Base-by-base conservation (phyloP, 1,139 yeast genomes). In the Candida anutae region DNA sequence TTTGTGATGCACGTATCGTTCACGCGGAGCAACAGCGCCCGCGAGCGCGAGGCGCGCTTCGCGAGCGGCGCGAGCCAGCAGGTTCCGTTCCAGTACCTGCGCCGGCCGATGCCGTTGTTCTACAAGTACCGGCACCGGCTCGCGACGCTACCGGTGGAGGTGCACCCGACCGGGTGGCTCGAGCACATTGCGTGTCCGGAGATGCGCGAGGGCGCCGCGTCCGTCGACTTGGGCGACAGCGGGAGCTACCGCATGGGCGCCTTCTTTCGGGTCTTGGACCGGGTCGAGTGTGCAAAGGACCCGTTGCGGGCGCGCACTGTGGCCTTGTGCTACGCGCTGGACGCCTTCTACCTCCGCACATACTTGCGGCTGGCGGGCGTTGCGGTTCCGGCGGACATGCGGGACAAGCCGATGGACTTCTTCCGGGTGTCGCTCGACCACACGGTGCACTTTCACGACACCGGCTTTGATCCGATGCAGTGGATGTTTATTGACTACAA, bases 401-500 rank as follows among this genome's bases (percentile, higher is more conserved):
- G 5, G 5, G 16, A 22, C 2, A 28, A 24, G 15, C 29, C 33
- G 18, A 28, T 36, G 10, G 32, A 37, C 24, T 62, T 55, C 39
- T 58, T 55, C 45, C 48, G 66, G 28, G 69, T 64, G 2, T 56
- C 63, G 28, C 51, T 64, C 41, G 69, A 63, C 39, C 69, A 63
- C 35, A 33, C 58, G n/a, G 42, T 62, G 14, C 58, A 48, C 36
- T 55, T 52, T 43, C 69, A 63, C 34, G 65, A 58, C 30, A 35
- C 33, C 3, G 49, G 57, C 29, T 59, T 47, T 26, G 61, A 61
- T 38, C 53, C 66, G 3, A 55, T 59, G 18, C 46, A 51, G 15
- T 63, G 69, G 67, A 36, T 62, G 35, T 64, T 51, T 36, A 34
- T 62, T 31, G 68, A 61, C 38, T 61, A 48, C 39, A 40, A 45